Evolutionary conservation across 352 stramenopile species (phyloP).

Genomic region (Phytophthora multivora): DNA sequence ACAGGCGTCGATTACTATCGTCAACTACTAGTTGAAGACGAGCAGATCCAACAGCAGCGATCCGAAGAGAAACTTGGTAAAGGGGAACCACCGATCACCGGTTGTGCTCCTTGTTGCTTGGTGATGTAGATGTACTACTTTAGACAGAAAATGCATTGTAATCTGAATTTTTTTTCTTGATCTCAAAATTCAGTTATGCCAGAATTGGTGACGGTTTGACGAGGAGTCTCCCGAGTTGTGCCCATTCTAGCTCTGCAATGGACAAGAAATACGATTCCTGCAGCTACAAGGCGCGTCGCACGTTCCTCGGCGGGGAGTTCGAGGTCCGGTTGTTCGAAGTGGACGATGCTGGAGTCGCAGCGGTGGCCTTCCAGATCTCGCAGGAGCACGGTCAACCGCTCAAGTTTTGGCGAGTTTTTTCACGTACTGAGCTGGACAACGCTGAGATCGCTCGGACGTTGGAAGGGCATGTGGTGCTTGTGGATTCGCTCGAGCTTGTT

Average conservation of each 20-base stretch:
- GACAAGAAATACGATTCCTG: constrained; percentile 57
- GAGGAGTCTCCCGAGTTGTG: constrained; percentile 10
- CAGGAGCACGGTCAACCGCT: constrained; percentile 38
- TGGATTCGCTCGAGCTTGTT: constrained; percentile 69
- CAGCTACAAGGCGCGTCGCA: constrained; percentile 64
- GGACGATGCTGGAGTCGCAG: constrained; percentile 64
- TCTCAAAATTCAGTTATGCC: constrained; percentile 2
- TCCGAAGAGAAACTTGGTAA: constrained; percentile 33
- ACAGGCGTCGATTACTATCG: constrained; percentile 59
- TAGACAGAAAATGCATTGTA: not conserved
- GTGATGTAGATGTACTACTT: constrained; percentile 43
- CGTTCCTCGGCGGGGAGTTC: constrained; percentile 66
- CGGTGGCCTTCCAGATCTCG: constrained; percentile 51
- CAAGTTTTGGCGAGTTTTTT: constrained; percentile 75
- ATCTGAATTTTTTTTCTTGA: not conserved
- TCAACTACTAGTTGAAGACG: constrained; percentile 45
- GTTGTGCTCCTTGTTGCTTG: constrained; percentile 65
- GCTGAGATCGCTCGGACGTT: constrained; percentile 61
- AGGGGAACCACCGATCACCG: constrained; percentile 32
- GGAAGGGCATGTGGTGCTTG: constrained; percentile 61
- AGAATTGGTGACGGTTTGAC: constrained; percentile 14
- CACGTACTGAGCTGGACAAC: constrained; percentile 45
- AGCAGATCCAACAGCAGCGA: constrained; percentile 35
- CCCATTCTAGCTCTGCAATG: constrained; percentile 20
- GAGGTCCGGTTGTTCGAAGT: constrained; percentile 79